Evolutionary conservation across 1,284 basidiomycete species (phyloP), one percentile per base, ranked within the genome.

Genomic region (Nidula niveotomentosa): DNA sequence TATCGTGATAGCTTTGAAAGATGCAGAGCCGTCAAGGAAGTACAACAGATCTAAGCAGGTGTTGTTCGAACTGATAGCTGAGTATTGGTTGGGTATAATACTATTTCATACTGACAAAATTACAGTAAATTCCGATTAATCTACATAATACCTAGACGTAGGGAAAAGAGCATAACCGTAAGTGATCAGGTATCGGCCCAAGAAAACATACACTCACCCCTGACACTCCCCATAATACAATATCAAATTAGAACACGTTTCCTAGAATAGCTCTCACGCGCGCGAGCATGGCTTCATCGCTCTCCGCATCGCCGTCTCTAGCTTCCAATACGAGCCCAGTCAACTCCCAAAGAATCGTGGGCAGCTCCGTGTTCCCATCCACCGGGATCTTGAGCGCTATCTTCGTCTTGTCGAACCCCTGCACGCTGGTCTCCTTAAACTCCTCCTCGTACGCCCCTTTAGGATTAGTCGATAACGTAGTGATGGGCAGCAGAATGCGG

Each of bases 381-480:
- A 76, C 71, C 1, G 71, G 66, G 17, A 58, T 55, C 62, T 69
- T 67, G 53, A 81, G 60, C 58, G 65, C 62, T 56, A 62, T 72
- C 55, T 61, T 60, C 8, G 58, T 59, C 50, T 69, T 67, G 41
- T 70, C 66, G 60, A 71, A 80, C 6, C 77, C 78, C 55, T 77
- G 73, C n/a, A 80, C 74, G 48, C 76, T 73, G 12, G 72, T 71
- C 64, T 78, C 65, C 53, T 61, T 62, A 55, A 69, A 59, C 45
- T 63, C 60, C 1, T 58, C 64, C 5, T 58, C 58, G 17, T 59
- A 56, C 13, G 46, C 56, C 2, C 48, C 41, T 8, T 43, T 50
- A 0, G 50, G 49, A 6, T 2, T 54, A n/a, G 36, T 36, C 2
- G 59, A 41, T 5, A 49, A 46, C 37, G 33, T 61, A 47, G 53